Base-by-base conservation (phyloP, 2,329 filamentous ascomycete genomes). In the Phialophora chinensis region DNA sequence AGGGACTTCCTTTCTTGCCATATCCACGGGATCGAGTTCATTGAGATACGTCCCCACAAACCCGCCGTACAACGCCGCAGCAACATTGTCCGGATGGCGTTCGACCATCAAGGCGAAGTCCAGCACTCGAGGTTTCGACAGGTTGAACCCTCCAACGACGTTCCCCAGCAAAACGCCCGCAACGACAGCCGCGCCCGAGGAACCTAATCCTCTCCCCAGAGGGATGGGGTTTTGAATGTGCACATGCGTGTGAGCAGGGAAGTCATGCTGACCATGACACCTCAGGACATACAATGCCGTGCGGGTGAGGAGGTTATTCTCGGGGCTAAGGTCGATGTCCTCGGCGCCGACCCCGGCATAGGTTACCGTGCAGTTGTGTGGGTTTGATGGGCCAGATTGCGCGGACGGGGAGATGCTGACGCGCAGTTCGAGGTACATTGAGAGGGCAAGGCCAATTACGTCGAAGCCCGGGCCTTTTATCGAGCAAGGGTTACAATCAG, bases 21-120 rank as follows among this genome's bases (percentile, higher is more conserved):
- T 90, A 75, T 98, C 94, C 78, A 93, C 92, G 3, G 93, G 91
- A 72, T 91, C 88, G 71, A 98, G 85, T 67, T 96, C 94, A 81
- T 96, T 96, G 67, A 98, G 86, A 77, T 98, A 98, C 20, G 94
- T 97, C 67, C 95, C 95, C 29, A 99, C 93, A 73, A 99, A 98
- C 35, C 95, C 95, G 72, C 95, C 95, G 75, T 96, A 98, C 42
- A 98, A 87, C 7, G 95, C 93, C 14, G 95, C 95, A 65, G 93
- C 95, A 60, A 99, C 92, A 76, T 97, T 97, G 80, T 97, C 93
- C 11, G 93, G 93, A 78, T 97, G 93, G 71, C 92, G 88, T 80
- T 97, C 77, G 79, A 73, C 96, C 95, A 99, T 99, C 72, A 99
- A 84, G 76, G 92, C 97, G 78, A 93, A 99, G 80, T 99, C 95